Evolutionary conservation across 2,329 filamentous ascomycete genomes (phyloP), one percentile per base, ranked within the genome.

Genomic region (Ophiocordyceps australis): DNA sequence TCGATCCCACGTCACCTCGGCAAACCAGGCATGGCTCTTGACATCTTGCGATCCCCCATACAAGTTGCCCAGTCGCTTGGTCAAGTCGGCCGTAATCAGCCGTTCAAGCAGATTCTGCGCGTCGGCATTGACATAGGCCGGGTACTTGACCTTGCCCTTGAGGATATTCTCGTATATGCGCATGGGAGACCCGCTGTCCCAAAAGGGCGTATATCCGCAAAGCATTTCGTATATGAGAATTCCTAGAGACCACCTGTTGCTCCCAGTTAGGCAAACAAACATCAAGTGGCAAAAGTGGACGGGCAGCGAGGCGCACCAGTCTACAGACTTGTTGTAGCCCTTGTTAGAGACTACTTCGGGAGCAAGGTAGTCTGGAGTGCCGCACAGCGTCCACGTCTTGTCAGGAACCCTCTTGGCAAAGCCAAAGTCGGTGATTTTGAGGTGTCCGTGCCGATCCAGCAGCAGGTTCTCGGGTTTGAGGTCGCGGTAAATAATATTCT

Each of bases 111-210:
- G 63, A 49, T 95, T 80, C 46, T 93, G 83, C 0, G 89, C 89
- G 46, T 95, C 89, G 2, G 78, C 74, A 46, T 95, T 82, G 42
- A 98, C 80, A 49, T 95, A 98, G 5, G 80, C 76, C 28, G 89
- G 89, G 49, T 95, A 98, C 56, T 94, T 95, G 52, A 98, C 80
- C 41, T 79, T 76, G 32, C 86, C 89, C 45, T 83, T 85, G 35
- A 98, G 68, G 43, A 98, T 98, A 50, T 98, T 98, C 59, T 98
- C 89, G 57, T 98, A 98, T 44, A 98, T 98, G 56, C 93, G 94
- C 71, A 98, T 92, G 3, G 89, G 86, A 23, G 82, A 93, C 28
- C 86, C 89, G 41, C 80, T 81, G 50, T 98, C 89, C 86, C 89
- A 98, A 60, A 98, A 98, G 5, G 89, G 89, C 5, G 89, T 98